These are phyloP conservation scores for Pichia sp. DNA, from an alignment of 1,139 yeast species.

Conservation along the genomic window DNA sequence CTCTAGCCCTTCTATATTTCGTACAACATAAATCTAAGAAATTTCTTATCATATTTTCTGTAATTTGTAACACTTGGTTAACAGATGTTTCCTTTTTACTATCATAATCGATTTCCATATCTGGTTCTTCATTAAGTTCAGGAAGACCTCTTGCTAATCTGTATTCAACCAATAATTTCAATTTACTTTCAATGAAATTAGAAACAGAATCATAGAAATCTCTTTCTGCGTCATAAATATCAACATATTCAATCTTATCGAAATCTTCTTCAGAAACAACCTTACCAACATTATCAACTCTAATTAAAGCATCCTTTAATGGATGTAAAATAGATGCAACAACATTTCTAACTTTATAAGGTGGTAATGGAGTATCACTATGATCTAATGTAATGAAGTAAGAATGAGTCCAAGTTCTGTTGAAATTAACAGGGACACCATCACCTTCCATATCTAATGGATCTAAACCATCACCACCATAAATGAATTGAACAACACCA, in stretches of 20 bases:
- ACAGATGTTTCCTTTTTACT: slow-evolving; percentile 47
- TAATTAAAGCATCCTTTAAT: slow-evolving; percentile 53
- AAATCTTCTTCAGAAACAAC: slow-evolving; percentile 43
- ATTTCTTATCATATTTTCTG: no score
- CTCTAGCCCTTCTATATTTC: slow-evolving; percentile 91
- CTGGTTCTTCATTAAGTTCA: slow-evolving; percentile 40
- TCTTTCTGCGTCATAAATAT: slow-evolving; percentile 84
- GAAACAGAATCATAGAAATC: slow-evolving; percentile 75
- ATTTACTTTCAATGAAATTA: slow-evolving; percentile 57
- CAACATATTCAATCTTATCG: slow-evolving; percentile 59
- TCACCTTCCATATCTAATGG: slow-evolving; percentile 98
- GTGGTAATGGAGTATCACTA: slow-evolving; percentile 58
- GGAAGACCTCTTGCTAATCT: slow-evolving; percentile 53
- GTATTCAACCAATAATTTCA: slow-evolving; percentile 51
- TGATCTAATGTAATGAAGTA: slow-evolving; percentile 64
- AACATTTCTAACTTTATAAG: slow-evolving; percentile 62
- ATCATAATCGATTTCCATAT: slow-evolving; percentile 37
- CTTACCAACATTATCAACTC: slow-evolving; percentile 77
- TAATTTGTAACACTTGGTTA: slow-evolving; percentile 79
- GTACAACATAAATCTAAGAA: slow-evolving; percentile 96
- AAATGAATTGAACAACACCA: slow-evolving; percentile 91
- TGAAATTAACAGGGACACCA: slow-evolving; percentile 90
- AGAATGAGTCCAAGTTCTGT: slow-evolving; percentile 92
- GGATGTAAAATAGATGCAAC: slow-evolving; percentile 60
- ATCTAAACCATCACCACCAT: slow-evolving; percentile 99